Percentiles rank a stretch among this genome's conserved stretches.
These are phyloP conservation scores for Cucumis hystrix DNA, from an alignment of 306 rosid genomes.

Conservation along the genomic window DNA sequence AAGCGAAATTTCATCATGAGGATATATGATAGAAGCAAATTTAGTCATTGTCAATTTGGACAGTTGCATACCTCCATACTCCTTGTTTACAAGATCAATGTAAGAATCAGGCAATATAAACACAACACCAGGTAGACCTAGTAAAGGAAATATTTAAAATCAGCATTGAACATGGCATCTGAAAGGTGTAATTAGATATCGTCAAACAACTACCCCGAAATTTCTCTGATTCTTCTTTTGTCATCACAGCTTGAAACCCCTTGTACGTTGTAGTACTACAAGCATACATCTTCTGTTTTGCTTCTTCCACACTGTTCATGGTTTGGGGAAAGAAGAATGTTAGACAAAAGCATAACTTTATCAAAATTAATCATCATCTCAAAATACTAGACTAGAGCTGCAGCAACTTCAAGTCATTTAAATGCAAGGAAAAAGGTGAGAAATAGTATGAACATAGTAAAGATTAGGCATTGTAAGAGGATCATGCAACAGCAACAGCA, in stretches of 20 bases:
- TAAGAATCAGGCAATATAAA: slow-evolving; percentile 85
- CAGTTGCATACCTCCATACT: slow-evolving; percentile 57
- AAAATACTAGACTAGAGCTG: not conserved
- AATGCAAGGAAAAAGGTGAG: not conserved
- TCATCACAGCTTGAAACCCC: slow-evolving; percentile 74
- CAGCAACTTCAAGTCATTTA: not conserved
- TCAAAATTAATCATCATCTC: not conserved
- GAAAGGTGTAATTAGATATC: not conserved
- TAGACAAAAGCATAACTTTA: not conserved
- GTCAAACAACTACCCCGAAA: slow-evolving; percentile 40
- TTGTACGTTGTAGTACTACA: slow-evolving; percentile 74
- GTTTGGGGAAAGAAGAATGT: slow-evolving; percentile 3
- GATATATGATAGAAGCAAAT: not conserved
- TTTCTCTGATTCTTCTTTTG: slow-evolving; percentile 74
- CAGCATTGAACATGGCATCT: not conserved
- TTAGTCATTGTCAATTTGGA: not conserved
- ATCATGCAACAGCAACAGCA: not conserved
- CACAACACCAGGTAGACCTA: slow-evolving; percentile 62
- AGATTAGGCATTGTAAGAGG: not conserved
- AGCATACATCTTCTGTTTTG: slow-evolving; percentile 72
- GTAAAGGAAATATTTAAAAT: slow-evolving; percentile 2
- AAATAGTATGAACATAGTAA: not conserved
- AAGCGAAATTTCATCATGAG: not conserved
- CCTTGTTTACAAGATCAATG: slow-evolving; percentile 59
- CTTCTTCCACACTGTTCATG: slow-evolving; percentile 68